Base-by-base conservation (phyloP, 2,329 filamentous ascomycete species). In the Ceratocystis eucalypticola region DNA sequence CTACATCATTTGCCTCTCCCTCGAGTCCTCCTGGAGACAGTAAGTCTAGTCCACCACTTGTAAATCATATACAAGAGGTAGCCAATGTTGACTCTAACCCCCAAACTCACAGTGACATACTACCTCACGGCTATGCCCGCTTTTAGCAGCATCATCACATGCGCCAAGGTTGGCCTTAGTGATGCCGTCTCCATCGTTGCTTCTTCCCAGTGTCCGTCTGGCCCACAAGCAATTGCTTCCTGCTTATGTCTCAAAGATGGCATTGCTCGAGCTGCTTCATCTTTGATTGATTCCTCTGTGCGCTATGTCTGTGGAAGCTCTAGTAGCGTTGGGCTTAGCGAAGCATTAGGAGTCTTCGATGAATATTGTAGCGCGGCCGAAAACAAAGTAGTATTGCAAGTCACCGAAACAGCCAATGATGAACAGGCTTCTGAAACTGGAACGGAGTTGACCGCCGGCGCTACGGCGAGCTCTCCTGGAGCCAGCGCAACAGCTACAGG, bases 211-310 rank as follows among this genome's bases (percentile, higher is more conserved):
- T 67, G 62, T 20, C 66, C 61, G 6, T 20, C 71, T 0, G 80
- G 79, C 0, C 78, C 80, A 0, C 74, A 80, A 68, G 79, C 77
- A 8, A 73, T 83, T 1, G 81, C 80, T 0, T 82, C 80, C 0
- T 83, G 81, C 67, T 76, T 75, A 3, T 84, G 81, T 66, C 69
- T 83, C 65, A 82, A 82, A 69, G 75, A 76, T 2, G 76, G 77
- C 25, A 78, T 82, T 74, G 75, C 75, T 1, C 73, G 72, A n/a
- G 70, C 71, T 0, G 72, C 82, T 5, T 76, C 76, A 5, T 79
- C 74, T 69, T 71, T 70, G 2, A 73, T 83, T n/a, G 78, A 77
- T 0, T 78, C 76, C 0, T 70, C 73, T 1, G 76, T 81, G 64
- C 78, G 77, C 68, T 76, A 72, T 22, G 73, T 72, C n/a, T 83